These are phyloP conservation scores for Trametes cubensis DNA, from an alignment of 768 basidiomycete species.

Conservation along the genomic window DNA sequence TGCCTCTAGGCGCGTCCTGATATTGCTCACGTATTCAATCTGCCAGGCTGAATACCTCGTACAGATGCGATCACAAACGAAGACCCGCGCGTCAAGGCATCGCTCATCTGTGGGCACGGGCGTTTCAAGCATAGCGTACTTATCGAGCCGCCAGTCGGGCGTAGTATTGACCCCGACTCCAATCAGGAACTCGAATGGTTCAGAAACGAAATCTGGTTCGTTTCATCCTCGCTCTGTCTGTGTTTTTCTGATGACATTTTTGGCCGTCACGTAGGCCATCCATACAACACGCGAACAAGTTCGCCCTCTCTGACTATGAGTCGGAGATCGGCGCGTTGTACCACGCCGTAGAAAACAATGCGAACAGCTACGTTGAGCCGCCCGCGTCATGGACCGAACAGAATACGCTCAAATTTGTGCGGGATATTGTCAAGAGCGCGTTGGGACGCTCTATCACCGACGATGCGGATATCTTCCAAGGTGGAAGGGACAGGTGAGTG, in stretches of 20 bases:
- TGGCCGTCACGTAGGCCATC: constrained; percentile 23
- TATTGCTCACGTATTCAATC: neutral
- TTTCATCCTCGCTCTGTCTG: neutral
- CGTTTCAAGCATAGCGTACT: constrained; percentile 17
- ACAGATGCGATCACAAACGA: constrained; percentile 37
- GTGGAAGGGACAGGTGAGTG: constrained; percentile 43
- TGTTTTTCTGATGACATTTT: neutral
- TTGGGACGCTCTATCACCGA: constrained; percentile 34
- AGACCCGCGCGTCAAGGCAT: constrained; percentile 31
- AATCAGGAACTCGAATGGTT: neutral
- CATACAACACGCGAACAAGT: constrained; percentile 42
- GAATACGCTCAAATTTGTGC: constrained; percentile 35
- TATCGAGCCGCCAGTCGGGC: constrained; percentile 10
- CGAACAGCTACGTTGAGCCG: constrained; percentile 33
- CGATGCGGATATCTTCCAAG: constrained; percentile 41
- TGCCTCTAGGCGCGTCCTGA: constrained; percentile 35
- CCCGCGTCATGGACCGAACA: constrained; percentile 33
- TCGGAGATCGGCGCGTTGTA: constrained; percentile 45
- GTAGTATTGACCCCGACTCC: neutral
- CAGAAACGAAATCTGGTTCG: constrained; percentile 9
- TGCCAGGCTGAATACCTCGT: neutral
- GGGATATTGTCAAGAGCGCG: constrained; percentile 37
- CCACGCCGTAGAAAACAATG: constrained; percentile 33
- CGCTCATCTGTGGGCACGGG: constrained; percentile 16
- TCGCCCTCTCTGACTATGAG: constrained; percentile 39